phyloP scores from a whole-genome alignment of 306 rosid species.

The Lagenaria siceraria region DNA sequence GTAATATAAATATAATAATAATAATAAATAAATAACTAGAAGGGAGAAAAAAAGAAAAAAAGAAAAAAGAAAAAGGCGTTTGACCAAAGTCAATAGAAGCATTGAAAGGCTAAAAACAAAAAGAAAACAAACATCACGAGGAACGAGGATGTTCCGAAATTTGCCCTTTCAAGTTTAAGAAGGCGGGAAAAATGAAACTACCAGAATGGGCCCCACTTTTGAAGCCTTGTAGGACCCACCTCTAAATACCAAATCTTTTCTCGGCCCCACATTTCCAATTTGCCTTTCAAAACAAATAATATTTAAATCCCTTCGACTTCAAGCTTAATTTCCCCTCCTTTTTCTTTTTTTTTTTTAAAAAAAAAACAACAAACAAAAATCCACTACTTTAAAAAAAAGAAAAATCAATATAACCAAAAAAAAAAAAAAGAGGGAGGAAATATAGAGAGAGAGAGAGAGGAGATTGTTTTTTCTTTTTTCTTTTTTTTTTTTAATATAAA shows the following conservation, averaged over 20 bases:
- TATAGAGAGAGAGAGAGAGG: too few species aligned
- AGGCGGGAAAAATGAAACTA: not conserved
- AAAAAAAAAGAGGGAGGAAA: too few species aligned
- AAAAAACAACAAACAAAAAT: too few species aligned
- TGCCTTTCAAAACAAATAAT: not conserved
- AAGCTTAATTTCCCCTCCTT: not conserved
- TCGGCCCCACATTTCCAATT: not conserved
- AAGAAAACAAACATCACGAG: not conserved
- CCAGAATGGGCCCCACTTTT: not conserved
- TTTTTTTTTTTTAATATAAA: not conserved
- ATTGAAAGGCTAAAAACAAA: not conserved
- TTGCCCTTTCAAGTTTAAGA: not conserved
- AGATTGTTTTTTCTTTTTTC: too few species aligned
- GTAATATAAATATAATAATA: too few species aligned
- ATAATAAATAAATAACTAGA: too few species aligned
- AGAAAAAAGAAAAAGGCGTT: not conserved
- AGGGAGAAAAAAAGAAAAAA: not conserved
- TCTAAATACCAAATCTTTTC: not conserved
- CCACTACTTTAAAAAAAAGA: too few species aligned
- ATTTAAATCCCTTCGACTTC: not conserved
- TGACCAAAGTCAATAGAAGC: slow-evolving; percentile 7
- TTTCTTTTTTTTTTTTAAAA: not conserved
- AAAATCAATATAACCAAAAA: too few species aligned
- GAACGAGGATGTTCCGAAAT: not conserved
- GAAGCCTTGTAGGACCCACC: not conserved